Evolutionary conservation across 345 rosid species (phyloP).

Genomic region (Laguncularia racemosa): DNA sequence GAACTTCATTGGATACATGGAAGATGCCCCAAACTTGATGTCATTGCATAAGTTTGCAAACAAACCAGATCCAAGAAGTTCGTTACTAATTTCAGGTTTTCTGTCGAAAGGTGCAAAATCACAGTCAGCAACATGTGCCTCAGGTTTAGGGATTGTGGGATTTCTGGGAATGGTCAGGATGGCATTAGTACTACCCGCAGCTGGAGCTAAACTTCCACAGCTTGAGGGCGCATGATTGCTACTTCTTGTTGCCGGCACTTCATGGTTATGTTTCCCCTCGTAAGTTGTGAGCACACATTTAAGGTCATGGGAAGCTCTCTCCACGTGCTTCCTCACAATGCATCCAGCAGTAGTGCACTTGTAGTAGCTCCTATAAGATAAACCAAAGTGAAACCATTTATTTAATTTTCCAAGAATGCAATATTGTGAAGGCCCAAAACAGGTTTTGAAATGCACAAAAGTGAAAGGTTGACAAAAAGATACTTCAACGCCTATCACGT

Average conservation of each 20-base stretch:
- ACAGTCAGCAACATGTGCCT: conserved; percentile 34
- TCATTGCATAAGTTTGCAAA: conserved; percentile 33
- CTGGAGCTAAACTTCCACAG: conserved; percentile 13
- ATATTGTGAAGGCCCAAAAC: too few relatives aligned
- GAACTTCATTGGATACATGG: conserved; percentile 40
- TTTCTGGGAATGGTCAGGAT: conserved; percentile 21
- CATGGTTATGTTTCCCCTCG: conserved; percentile 70
- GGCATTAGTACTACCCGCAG: conserved; percentile 9
- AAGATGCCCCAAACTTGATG: conserved; percentile 31
- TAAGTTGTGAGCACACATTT: conserved; percentile 54
- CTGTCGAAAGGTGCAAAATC: conserved; percentile 27
- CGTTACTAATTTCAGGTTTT: conserved; percentile 30
- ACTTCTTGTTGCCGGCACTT: conserved; percentile 58
- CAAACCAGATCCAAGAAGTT: conserved; percentile 26
- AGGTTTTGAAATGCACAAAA: too few relatives aligned
- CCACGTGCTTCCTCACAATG: conserved; percentile 61
- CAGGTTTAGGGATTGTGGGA: conserved; percentile 22
- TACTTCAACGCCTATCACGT: too few relatives aligned
- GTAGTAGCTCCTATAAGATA: conserved; percentile 52
- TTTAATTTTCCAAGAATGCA: too few relatives aligned
- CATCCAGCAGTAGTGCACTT: conserved; percentile 65
- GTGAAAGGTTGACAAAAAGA: too few relatives aligned
- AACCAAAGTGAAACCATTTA: too few relatives aligned
- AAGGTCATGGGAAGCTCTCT: conserved; percentile 56
- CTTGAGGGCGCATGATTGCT: conserved; percentile 25